phyloP scores from a whole-genome alignment of 306 rosid species.

The Castanea crenata region DNA sequence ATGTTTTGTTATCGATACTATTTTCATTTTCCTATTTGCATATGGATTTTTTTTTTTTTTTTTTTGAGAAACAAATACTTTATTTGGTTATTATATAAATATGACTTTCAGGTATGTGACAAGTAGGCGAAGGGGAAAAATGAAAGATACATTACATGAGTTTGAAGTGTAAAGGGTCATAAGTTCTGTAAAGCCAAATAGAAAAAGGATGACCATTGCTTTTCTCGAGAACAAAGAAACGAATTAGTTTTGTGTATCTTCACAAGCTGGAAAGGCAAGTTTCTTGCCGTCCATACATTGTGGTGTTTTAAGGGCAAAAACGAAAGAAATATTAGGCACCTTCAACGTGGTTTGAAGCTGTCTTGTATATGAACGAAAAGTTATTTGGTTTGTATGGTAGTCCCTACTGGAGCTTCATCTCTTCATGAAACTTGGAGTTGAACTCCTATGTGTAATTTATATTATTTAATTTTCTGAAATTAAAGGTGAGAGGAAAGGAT shows the following conservation, averaged over 20 bases:
- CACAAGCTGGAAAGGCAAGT: slow-evolving; percentile 26
- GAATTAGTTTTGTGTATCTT: background rate
- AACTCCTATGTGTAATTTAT: slow-evolving; percentile 41
- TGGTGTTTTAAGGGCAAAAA: background rate
- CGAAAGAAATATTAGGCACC: background rate
- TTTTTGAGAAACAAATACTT: background rate
- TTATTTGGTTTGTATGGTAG: background rate
- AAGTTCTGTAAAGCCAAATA: slow-evolving; percentile 2
- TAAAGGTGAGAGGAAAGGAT: background rate
- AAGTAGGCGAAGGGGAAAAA: background rate
- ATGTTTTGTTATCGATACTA: no score
- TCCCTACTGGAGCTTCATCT: slow-evolving; percentile 39
- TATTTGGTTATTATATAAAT: background rate
- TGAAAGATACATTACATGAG: background rate
- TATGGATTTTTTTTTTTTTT: no score
- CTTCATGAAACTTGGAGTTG: slow-evolving; percentile 49
- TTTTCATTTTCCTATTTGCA: no score
- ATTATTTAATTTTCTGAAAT: background rate
- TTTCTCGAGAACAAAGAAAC: background rate
- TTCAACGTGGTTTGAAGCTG: background rate
- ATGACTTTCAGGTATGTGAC: background rate
- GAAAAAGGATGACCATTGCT: background rate
- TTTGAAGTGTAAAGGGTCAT: background rate
- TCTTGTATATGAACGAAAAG: background rate
- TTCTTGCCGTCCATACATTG: background rate